phyloP scores from a whole-genome alignment of 1,284 basidiomycete genomes.

The Somion occarium region DNA sequence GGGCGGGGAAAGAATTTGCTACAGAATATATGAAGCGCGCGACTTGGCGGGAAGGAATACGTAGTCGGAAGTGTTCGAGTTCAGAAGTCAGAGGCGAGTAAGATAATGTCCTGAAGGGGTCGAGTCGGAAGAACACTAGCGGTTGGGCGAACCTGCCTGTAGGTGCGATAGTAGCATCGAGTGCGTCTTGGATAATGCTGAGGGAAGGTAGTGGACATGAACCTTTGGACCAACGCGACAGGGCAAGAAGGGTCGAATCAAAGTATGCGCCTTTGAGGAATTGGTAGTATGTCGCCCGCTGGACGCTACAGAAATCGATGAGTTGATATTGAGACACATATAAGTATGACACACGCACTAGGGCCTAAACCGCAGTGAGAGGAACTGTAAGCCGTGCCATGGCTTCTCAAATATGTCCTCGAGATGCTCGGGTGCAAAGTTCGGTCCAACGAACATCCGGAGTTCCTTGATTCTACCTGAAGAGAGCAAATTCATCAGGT shows the following conservation, averaged over 20 bases:
- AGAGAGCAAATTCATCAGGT: constrained; percentile 45
- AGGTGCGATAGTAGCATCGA: constrained; percentile 33
- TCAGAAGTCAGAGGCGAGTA: constrained; percentile 38
- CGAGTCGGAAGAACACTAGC: constrained; percentile 65
- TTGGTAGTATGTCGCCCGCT: constrained; percentile 62
- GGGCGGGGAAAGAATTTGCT: constrained; percentile 31
- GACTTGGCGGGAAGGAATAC: constrained; percentile 55
- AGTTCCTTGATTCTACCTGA: constrained; percentile 35
- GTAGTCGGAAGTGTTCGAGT: constrained; percentile 47
- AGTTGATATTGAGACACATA: not conserved
- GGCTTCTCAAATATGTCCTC: constrained; percentile 49
- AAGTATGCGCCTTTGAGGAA: constrained; percentile 71
- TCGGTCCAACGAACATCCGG: constrained; percentile 54
- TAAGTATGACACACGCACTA: constrained; percentile 45
- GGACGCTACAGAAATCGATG: constrained; percentile 40
- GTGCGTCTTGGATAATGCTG: constrained; percentile 65
- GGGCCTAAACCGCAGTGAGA: constrained; percentile 60
- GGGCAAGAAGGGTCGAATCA: constrained; percentile 48
- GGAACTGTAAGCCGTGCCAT: constrained; percentile 31
- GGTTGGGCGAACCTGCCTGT: constrained; percentile 59
- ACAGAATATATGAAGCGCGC: constrained; percentile 35
- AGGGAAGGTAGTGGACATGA: constrained; percentile 34
- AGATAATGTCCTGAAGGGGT: constrained; percentile 41
- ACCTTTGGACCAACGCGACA: constrained; percentile 53
- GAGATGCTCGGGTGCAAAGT: constrained; percentile 62